phyloP scores from a whole-genome alignment of 1,284 basidiomycete genomes.

The Puccinia coronata region DNA sequence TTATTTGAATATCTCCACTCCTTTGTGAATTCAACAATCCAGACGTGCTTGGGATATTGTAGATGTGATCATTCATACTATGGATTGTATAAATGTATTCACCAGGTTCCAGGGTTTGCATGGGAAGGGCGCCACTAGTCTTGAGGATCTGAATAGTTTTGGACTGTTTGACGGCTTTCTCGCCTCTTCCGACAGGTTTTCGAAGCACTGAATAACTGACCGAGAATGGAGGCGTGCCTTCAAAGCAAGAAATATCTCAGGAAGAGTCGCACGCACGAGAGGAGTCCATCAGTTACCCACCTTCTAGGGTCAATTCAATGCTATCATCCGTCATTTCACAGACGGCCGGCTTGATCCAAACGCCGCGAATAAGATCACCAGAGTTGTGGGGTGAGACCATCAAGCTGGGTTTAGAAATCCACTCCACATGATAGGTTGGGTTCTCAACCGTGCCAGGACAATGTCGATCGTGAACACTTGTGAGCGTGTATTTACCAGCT shows the following conservation, averaged over 20 bases:
- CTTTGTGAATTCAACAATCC: conserved; percentile 59
- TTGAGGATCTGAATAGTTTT: conserved; percentile 84
- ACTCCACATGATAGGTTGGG: conserved; percentile 33
- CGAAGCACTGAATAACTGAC: conserved; percentile 55
- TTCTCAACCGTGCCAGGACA: conserved; percentile 46
- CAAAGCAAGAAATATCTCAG: conserved; percentile 7
- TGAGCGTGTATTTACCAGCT: conserved; percentile 45
- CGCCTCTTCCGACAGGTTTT: conserved; percentile 66
- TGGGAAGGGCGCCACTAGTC: conserved; percentile 74
- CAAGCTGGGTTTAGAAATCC: conserved; percentile 45
- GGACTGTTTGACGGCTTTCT: conserved; percentile 66
- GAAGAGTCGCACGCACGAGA: neutral
- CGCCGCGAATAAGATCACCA: conserved; percentile 37
- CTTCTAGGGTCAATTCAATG: conserved; percentile 44
- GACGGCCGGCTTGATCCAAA: conserved; percentile 30
- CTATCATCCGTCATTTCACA: conserved; percentile 46
- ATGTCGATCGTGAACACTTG: conserved; percentile 43
- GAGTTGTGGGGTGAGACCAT: conserved; percentile 32
- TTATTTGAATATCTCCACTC: conserved; percentile 53
- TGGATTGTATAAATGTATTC: conserved; percentile 84
- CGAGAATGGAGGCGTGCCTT: conserved; percentile 45
- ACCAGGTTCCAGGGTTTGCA: conserved; percentile 76
- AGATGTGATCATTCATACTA: conserved; percentile 82
- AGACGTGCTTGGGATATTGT: conserved; percentile 65
- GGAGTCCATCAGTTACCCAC: conserved; percentile 1